These are phyloP conservation scores for Calonectria fujianensis DNA, from an alignment of 2,329 filamentous ascomycete species.

Conservation along the genomic window DNA sequence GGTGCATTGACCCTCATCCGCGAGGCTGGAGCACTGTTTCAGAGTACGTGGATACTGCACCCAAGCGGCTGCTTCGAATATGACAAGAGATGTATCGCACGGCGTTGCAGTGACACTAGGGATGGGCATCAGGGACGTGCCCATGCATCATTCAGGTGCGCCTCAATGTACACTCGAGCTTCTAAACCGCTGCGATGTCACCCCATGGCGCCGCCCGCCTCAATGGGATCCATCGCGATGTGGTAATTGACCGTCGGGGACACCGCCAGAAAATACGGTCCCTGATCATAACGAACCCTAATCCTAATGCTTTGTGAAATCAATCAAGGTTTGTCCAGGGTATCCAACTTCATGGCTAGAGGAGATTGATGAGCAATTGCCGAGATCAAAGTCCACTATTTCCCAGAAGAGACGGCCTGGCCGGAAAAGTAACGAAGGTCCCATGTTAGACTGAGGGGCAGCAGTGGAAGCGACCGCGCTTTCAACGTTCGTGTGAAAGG, in stretches of 20 bases:
- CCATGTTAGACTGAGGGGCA: slow-evolving; percentile 16
- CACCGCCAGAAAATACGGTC: slow-evolving; percentile 40
- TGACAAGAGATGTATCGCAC: slow-evolving; percentile 18
- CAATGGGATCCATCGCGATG: slow-evolving; percentile 29
- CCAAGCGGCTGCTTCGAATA: slow-evolving; percentile 19
- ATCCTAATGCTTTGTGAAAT: slow-evolving; percentile 7
- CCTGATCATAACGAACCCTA: slow-evolving; percentile 24
- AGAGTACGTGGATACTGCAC: slow-evolving; percentile 26
- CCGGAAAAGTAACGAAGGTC: not conserved
- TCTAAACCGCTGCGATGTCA: slow-evolving; percentile 41
- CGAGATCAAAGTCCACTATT: slow-evolving; percentile 37
- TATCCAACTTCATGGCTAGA: slow-evolving; percentile 31
- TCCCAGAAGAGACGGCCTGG: slow-evolving; percentile 13
- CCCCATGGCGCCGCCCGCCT: slow-evolving; percentile 40
- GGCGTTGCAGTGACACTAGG: slow-evolving; percentile 24
- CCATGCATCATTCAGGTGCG: slow-evolving; percentile 46
- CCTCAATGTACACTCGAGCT: slow-evolving; percentile 41
- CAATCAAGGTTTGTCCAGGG: slow-evolving; percentile 42
- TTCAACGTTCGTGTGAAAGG: not conserved
- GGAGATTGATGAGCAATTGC: slow-evolving; percentile 41
- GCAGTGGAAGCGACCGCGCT: slow-evolving; percentile 3
- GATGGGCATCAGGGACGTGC: slow-evolving; percentile 38
- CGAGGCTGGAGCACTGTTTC: slow-evolving; percentile 36
- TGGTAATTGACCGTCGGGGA: slow-evolving; percentile 38
- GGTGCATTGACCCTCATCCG: slow-evolving; percentile 26